Conservation (phyloP, 331 rosid genomes). For the Phaseolus coccineus region DNA sequence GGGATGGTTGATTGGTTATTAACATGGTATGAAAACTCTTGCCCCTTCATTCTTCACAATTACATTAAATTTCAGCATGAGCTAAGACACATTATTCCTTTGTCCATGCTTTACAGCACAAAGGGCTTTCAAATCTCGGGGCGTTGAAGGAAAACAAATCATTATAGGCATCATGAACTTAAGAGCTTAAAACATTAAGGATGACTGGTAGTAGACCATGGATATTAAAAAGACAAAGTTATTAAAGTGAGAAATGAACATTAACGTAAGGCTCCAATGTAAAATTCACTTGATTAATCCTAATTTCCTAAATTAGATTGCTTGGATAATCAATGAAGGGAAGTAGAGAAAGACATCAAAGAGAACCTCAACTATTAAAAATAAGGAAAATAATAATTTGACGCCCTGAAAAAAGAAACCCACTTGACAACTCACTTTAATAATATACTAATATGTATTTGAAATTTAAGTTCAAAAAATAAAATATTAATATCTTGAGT, state of each 20-base stretch:
- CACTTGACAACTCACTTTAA: too few relatives aligned
- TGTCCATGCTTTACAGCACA: conserved; percentile 9
- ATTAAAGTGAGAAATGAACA: neutral
- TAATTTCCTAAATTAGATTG: neutral
- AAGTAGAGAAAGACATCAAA: conserved; percentile 1
- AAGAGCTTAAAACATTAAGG: neutral
- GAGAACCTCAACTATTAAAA: conserved; percentile 2
- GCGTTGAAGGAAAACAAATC: neutral
- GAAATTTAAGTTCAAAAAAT: too few relatives aligned
- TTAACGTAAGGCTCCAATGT: neutral
- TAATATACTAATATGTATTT: too few relatives aligned
- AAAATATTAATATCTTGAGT: too few relatives aligned
- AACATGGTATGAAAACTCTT: neutral
- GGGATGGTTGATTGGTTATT: neutral
- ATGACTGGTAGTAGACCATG: neutral
- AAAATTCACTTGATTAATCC: conserved; percentile 6
- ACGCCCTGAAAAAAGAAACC: too few relatives aligned
- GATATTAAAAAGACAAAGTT: neutral
- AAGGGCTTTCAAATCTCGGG: neutral
- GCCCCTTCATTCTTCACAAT: neutral
- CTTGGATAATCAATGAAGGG: neutral
- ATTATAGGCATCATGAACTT: neutral
- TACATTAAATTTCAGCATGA: neutral
- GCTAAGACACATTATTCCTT: neutral
- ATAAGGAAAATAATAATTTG: neutral